These are phyloP conservation scores for Vanrija sp. DNA, from an alignment of 1,284 basidiomycete genomes.

Conservation along the genomic window DNA sequence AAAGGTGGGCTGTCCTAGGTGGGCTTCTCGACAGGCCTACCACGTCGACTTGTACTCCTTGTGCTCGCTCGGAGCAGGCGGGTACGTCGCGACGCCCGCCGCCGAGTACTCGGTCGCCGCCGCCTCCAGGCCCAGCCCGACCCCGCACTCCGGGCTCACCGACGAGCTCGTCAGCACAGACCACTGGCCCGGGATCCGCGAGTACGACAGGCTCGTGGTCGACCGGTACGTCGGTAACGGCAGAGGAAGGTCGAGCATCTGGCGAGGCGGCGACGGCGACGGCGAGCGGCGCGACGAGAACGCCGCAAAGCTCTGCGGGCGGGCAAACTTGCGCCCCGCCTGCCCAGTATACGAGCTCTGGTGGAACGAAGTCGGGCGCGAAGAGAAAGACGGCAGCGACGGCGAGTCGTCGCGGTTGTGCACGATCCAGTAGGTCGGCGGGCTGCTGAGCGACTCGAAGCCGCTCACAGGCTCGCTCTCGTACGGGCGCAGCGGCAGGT, in stretches of 20 bases:
- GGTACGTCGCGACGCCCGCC: too few relatives aligned
- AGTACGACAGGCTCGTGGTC: neutral
- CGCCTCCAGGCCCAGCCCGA: too few relatives aligned
- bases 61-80: too few relatives aligned
- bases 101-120: too few relatives aligned
- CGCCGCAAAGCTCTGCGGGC: conserved; percentile 10
- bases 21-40: too few relatives aligned
- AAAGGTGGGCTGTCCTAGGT: too few relatives aligned
- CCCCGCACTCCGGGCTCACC: too few relatives aligned
- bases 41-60: too few relatives aligned
- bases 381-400: neutral
- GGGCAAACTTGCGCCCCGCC: neutral
- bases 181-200: neutral
- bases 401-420: neutral
- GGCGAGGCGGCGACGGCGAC: too few relatives aligned
- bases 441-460: neutral
- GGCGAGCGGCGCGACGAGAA: neutral
- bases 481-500: neutral
- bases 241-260: neutral
- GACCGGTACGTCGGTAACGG: neutral
- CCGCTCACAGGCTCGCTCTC: neutral
- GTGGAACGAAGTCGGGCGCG: neutral
- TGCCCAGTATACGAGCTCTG: neutral
- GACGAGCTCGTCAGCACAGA: neutral
- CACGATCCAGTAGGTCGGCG: neutral